Base-by-base conservation (phyloP, 2,329 filamentous ascomycete genomes). In the Penicillium sp. region DNA sequence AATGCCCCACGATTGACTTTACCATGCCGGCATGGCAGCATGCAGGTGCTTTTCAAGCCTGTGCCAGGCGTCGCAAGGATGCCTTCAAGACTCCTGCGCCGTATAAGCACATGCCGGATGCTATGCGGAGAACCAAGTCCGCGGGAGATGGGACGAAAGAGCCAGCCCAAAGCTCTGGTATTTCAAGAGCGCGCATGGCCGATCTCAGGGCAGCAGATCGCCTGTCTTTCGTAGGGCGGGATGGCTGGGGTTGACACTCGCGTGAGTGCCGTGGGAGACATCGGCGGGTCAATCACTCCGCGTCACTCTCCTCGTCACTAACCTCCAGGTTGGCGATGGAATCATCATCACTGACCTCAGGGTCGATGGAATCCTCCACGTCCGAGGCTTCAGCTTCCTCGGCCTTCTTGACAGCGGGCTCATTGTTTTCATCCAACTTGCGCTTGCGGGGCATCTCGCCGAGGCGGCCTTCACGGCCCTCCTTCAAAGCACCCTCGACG, bases 401-500 rank as follows among this genome's bases (percentile, higher is more conserved):
- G 5, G 54, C 51, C 0, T 49, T 53, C 19, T 62, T 61, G 33
- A 66, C 62, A 3, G 68, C 63, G 29, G 67, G 62, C 41, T 71
- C 67, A 8, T 59, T 65, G 7, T 63, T 68, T 19, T 83, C 81
- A 14, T 83, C 80, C 60, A 84, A 84, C 62, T 92, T 87, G 73
- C 95, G 88, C 72, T 83, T 86, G 35, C 82, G 82, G 51, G 75
- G 73, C 84, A 95, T 95, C 71, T 96, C 89, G 14, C 91, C 91
- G 0, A 95, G 75, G 58, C 83, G 80, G 11, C 90, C 90, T 53
- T 87, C 81, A 39, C 90, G 82, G 4, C 88, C 88, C 54, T 84
- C 81, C n/a, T n/a, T n/a, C n/a, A n/a, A n/a, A n/a, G 85, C 72
- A 31, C 73, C 74, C 37, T 67, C 74, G 5, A 12, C 29, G 27